Evolutionary conservation across 192 early-diverging fungal species (phyloP), one percentile per base, ranked within the genome.

Genomic region (Radiomyces spectabilis): DNA sequence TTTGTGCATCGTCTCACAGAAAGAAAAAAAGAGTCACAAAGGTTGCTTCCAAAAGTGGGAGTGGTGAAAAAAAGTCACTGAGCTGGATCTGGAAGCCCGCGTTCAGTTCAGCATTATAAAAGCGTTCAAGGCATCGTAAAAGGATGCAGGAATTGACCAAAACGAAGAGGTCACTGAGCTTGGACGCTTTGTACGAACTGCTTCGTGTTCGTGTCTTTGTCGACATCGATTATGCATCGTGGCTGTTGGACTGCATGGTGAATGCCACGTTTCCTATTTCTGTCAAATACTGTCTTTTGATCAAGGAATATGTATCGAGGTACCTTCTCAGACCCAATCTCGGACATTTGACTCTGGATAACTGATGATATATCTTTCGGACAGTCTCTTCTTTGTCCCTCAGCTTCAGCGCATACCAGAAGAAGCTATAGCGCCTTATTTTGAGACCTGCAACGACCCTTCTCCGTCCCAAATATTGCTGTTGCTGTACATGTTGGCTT

Each of bases 301-400:
- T 71, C n/a, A 55, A 66, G 37, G 40, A 59, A 54, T 71, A 61
- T 40, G 59, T 59, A 5, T 19, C 35, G 15, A 62, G 69, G 69
- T 69, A 49, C 2, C 16, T 24, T 59, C 33, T 16, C 13, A 29
- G 46, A 31, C 21, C 13, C n/a, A n/a, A n/a, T n/a, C n/a, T n/a
- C n/a, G n/a, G 29, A 44, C 5, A 21, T 47, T 10, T 44, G 12
- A 12, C 10, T 19, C 12, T 10, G 3, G 26, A 22, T 3, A 16
- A 37, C 4, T 21, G 40, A 22, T 30, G n/a, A n/a, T 12, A 16
- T 44, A 29, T 18, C 1, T 35, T 8, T 19, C 24, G 44, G n/a
- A 32, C 18, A 61, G 38, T 41, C 29, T 56, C n/a, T 54, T 53
- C 18, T 19, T 46, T 22, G 50, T 53, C 9, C 12, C 38, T 10